phyloP scores from a whole-genome alignment of 192 early-diverging fungal species.

The Coemansia sp. region DNA sequence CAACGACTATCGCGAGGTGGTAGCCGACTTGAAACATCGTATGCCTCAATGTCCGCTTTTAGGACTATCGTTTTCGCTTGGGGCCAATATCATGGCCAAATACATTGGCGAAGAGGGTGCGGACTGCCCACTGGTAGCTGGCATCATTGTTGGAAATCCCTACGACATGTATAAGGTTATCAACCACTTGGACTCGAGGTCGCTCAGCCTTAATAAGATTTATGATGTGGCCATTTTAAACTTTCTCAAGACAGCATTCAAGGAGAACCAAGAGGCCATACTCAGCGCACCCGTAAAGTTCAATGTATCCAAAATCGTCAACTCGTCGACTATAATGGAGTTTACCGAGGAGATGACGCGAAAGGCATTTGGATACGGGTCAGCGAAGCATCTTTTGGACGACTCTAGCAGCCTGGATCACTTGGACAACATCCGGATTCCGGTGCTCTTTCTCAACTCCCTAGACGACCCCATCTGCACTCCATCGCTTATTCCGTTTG shows the following conservation, averaged over 20 bases:
- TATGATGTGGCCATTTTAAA: constrained; percentile 58
- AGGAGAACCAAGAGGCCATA: constrained; percentile 48
- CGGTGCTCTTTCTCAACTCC: constrained; percentile 81
- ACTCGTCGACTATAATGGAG: constrained; percentile 65
- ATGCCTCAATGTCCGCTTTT: constrained; percentile 67
- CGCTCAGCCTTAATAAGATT: constrained; percentile 58
- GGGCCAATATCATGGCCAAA: constrained; percentile 92
- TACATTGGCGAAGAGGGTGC: constrained; percentile 82
- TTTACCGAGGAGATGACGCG: constrained; percentile 85
- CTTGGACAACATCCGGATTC: constrained; percentile 68
- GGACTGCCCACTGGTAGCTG: constrained; percentile 71
- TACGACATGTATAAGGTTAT: constrained; percentile 72
- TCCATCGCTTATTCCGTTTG: constrained; percentile 64
- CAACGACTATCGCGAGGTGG: constrained; percentile 63
- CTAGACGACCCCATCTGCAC: constrained; percentile 87
- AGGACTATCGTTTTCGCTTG: constrained; percentile 87
- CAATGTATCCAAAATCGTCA: constrained; percentile 54
- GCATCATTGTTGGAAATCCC: constrained; percentile 81
- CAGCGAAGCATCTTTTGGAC: constrained; percentile 79
- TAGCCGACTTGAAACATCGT: constrained; percentile 44
- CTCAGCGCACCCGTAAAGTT: constrained; percentile 43
- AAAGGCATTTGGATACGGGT: constrained; percentile 72
- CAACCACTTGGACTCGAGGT: constrained; percentile 53
- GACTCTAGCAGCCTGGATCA: constrained; percentile 62
- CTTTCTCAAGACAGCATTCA: constrained; percentile 53